These are phyloP conservation scores for Neonectria faginata DNA, from an alignment of 2,329 filamentous ascomycete genomes.

Conservation along the genomic window DNA sequence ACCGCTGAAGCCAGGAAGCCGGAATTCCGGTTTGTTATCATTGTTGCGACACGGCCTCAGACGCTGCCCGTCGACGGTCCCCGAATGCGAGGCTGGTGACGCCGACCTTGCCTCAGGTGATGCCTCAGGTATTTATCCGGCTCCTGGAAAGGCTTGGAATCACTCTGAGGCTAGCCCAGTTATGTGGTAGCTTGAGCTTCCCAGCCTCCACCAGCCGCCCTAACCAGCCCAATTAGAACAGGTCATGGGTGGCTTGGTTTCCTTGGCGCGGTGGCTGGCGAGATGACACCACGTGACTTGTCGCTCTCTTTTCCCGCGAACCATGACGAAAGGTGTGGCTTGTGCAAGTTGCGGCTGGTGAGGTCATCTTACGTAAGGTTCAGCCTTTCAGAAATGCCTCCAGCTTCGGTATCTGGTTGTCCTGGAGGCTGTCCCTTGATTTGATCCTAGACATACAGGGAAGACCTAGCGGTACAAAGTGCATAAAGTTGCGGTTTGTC, in stretches of 20 bases:
- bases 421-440: neutral
- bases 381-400: slow-evolving; percentile 7
- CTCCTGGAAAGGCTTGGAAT: slow-evolving; percentile 12
- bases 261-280: slow-evolving; percentile 17
- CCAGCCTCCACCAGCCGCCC: slow-evolving; percentile 9
- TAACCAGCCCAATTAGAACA: slow-evolving; percentile 14
- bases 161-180: slow-evolving; percentile 13
- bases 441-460: slow-evolving; percentile 10
- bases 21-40: neutral
- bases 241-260: slow-evolving; percentile 5
- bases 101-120: slow-evolving; percentile 28
- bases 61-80: slow-evolving; percentile 4
- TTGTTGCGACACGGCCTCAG: slow-evolving; percentile 22
- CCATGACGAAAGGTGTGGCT: slow-evolving; percentile 6
- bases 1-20: slow-evolving; percentile 3
- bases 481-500: neutral
- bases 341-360: slow-evolving; percentile 7
- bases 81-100: slow-evolving; percentile 29
- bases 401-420: neutral
- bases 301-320: neutral
- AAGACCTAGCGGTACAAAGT: slow-evolving; percentile 4
- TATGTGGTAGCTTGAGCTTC: slow-evolving; percentile 9
- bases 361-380: neutral
- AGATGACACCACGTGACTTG: slow-evolving; percentile 13
- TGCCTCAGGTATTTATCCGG: slow-evolving; percentile 29